Evolutionary conservation across 164 flowering plant genomes (phyloP).

Genomic region (Kalanchoe fedtschenkoi): DNA sequence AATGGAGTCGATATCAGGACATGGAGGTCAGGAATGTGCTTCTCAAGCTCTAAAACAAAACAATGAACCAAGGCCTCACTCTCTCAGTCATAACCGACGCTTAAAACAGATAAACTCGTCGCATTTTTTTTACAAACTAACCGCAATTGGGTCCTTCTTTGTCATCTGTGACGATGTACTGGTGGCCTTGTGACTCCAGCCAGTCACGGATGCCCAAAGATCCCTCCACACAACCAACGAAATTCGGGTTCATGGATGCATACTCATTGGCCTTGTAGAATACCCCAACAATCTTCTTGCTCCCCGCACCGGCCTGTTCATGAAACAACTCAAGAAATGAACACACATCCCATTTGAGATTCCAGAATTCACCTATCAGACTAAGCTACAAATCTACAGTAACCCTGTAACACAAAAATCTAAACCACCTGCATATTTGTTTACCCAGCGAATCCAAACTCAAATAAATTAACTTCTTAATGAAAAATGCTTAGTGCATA

Average conservation of each 20-base stretch:
- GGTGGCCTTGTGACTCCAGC: slow-evolving; percentile 91
- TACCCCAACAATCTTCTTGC: slow-evolving; percentile 94
- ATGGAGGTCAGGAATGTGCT: slow-evolving; percentile 84
- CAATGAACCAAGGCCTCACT: background rate
- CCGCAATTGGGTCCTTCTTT: slow-evolving; percentile 92
- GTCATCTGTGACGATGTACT: slow-evolving; percentile 94
- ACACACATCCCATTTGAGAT: no score
- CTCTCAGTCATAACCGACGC: no score
- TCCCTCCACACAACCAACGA: slow-evolving; percentile 73
- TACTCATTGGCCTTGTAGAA: slow-evolving; percentile 92
- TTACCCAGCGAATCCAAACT: no score
- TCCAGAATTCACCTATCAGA: no score
- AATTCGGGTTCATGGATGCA: slow-evolving; percentile 71
- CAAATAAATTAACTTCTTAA: no score
- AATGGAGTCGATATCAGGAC: slow-evolving; percentile 92
- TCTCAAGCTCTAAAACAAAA: slow-evolving; percentile 72
- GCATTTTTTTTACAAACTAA: slow-evolving; percentile 7
- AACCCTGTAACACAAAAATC: no score
- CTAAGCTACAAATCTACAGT: no score
- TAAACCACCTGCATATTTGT: no score
- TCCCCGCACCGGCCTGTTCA: slow-evolving; percentile 69
- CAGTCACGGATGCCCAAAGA: slow-evolving; percentile 77
- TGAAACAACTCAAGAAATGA: no score
- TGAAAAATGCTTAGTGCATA: no score
- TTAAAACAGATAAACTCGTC: background rate